These are phyloP conservation scores for Petrea volubilis DNA, from an alignment of 257 asterid genomes.

Conservation along the genomic window DNA sequence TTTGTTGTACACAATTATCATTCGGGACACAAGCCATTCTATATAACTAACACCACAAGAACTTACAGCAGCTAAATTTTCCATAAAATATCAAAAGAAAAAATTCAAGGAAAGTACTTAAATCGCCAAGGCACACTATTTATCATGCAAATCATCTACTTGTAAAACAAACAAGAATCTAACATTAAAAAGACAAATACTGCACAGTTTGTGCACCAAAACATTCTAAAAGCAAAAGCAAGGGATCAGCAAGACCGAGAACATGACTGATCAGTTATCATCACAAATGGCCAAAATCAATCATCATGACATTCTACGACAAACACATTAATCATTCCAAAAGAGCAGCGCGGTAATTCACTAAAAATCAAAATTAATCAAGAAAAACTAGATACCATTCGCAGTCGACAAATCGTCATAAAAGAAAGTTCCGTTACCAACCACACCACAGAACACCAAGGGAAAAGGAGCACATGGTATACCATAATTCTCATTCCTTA, in stretches of 20 bases:
- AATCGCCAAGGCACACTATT: not conserved
- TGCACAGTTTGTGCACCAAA: too few species aligned
- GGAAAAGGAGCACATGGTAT: not conserved
- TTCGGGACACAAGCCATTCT: not conserved
- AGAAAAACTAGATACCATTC: not conserved
- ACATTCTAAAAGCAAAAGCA: too few species aligned
- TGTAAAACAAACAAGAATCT: not conserved
- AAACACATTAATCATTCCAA: not conserved
- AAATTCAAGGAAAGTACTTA: not conserved
- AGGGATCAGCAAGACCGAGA: constrained; percentile 6
- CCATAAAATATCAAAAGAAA: not conserved
- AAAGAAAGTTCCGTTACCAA: not conserved
- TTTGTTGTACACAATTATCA: too few species aligned
- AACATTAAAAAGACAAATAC: not conserved
- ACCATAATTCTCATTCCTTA: constrained; percentile 7
- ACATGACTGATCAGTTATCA: not conserved
- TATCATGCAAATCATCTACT: not conserved
- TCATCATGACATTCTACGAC: not conserved
- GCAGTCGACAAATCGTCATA: not conserved
- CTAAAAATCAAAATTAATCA: not conserved
- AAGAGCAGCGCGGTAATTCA: not conserved
- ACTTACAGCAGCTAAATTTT: not conserved
- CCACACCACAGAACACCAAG: not conserved
- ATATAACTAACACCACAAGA: not conserved
- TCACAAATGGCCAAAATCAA: not conserved